Evolutionary conservation across 2,329 filamentous ascomycete species (phyloP), one percentile per base, ranked within the genome.

Genomic region (Penicillium sp.): DNA sequence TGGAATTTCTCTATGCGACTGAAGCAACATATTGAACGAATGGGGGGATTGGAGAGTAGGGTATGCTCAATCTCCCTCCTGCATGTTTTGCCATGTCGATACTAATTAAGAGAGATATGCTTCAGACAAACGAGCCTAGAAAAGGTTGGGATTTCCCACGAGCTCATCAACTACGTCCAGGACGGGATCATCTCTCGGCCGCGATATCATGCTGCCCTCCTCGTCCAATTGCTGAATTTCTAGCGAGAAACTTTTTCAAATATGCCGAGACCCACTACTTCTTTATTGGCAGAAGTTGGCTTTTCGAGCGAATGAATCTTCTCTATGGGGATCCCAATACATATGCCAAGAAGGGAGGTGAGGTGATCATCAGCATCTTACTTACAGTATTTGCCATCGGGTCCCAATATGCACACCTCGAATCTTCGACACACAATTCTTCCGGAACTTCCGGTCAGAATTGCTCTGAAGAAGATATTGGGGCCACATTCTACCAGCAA

Each of bases 1-100:
- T 83, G 81, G 80, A 83, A 83, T 63, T 83, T 83, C 65, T 83
- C 81, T 43, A 82, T 82, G 80, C 73, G 79, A 43, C 78, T 82
- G 63, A 82, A 82, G 63, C 76, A 80, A n/a, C 81, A 79, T 69
- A 79, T 83, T n/a, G 78, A 82, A 53, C 77, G 75, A 42, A 60
- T 64, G 40, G 46, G 42, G n/a, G 59, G 57, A 42, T 37, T 58
- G 1, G 61, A 55, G 37, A 55, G 13, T 7, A 42, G 22, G 37
- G 63, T 65, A 57, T n/a, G 35, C 35, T 26, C 19, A 6, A 65
- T 38, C 30, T 57, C 19, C 22, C 13, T 30, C 45, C 10, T 4
- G 10, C 35, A 26, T 4, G 4, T 6, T 28, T 22, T 46, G 8
- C 19, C 38, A n/a, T 28, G 8, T 4, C 10, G 14, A 8, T 6